Percentiles rank a stretch among this genome's conserved stretches.
Evolutionary conservation across 257 asterid genomes (phyloP).

Genomic region (Eucommia ulmoides): DNA sequence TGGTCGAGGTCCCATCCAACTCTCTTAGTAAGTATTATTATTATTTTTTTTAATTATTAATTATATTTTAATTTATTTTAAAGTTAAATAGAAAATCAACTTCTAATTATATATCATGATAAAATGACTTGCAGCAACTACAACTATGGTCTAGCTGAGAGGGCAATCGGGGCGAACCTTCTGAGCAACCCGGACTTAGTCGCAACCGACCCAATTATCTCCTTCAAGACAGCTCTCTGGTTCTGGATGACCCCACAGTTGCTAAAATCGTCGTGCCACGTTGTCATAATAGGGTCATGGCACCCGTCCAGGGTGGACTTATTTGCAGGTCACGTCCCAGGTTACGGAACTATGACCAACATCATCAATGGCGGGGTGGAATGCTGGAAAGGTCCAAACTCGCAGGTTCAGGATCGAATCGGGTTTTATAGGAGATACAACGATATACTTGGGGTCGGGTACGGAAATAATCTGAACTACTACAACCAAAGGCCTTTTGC

Average conservation of each 20-base stretch:
- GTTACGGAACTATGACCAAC: conserved; percentile 23
- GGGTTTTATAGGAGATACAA: conserved; percentile 7
- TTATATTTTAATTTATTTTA: conserved; percentile 2
- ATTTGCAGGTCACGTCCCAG: conserved; percentile 12
- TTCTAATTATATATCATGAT: neutral
- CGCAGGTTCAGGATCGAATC: conserved; percentile 11
- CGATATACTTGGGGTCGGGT: neutral
- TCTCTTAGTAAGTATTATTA: conserved; percentile 17
- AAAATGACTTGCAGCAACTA: conserved; percentile 9
- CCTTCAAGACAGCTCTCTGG: conserved; percentile 29
- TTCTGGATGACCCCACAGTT: conserved; percentile 28
- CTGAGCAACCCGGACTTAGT: conserved; percentile 21
- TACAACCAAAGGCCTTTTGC: neutral
- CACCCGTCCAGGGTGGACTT: conserved; percentile 16
- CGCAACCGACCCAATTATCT: conserved; percentile 15
- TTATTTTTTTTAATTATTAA: no score
- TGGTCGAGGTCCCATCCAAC: neutral
- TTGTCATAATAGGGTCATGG: conserved; percentile 19
- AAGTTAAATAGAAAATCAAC: neutral
- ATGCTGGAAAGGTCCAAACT: conserved; percentile 15
- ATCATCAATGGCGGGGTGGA: conserved; percentile 29
- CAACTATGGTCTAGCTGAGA: conserved; percentile 20
- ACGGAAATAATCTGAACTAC: neutral
- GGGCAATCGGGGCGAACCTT: conserved; percentile 15
- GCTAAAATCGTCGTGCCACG: conserved; percentile 23